These are phyloP conservation scores for Ascochyta pisi DNA, from an alignment of 2,329 filamentous ascomycete species.

Conservation along the genomic window DNA sequence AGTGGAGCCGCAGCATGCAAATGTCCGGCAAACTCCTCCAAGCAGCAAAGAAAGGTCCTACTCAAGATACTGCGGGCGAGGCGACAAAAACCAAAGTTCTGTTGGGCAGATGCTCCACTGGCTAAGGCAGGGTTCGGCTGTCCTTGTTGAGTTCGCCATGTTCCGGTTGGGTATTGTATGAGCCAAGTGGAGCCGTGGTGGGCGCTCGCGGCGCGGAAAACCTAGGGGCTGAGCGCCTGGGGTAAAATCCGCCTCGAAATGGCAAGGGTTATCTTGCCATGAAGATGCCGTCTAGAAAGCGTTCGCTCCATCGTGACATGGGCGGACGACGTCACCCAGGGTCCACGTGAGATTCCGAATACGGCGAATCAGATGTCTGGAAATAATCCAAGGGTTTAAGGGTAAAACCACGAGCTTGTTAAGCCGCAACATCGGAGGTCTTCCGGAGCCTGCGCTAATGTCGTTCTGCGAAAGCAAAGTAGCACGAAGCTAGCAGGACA, in stretches of 20 bases:
- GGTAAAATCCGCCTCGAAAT: constrained; percentile 5
- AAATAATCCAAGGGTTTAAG: constrained; percentile 15
- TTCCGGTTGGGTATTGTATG: constrained; percentile 24
- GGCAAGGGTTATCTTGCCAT: neutral
- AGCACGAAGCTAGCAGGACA: neutral
- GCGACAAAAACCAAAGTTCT: constrained; percentile 2
- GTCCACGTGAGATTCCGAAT: neutral
- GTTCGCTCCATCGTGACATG: constrained; percentile 5
- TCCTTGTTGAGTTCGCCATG: constrained; percentile 27
- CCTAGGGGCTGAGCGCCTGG: constrained; percentile 16
- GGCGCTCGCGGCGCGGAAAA: constrained; percentile 20
- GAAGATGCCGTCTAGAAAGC: neutral
- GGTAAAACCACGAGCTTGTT: constrained; percentile 11
- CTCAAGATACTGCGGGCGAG: constrained; percentile 8
- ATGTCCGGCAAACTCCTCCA: neutral
- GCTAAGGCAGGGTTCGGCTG: constrained; percentile 9
- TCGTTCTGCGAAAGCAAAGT: neutral
- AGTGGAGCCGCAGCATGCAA: neutral
- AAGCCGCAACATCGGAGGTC: constrained; percentile 15
- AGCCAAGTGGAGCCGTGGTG: constrained; percentile 28
- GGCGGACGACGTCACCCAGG: constrained; percentile 11
- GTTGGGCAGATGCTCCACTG: constrained; percentile 15
- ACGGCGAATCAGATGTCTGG: constrained; percentile 14
- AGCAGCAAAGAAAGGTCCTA: neutral
- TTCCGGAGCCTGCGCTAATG: constrained; percentile 10